Conservation (phyloP, 73 alveolate genomes). For the Tetrahymena elliotti region DNA sequence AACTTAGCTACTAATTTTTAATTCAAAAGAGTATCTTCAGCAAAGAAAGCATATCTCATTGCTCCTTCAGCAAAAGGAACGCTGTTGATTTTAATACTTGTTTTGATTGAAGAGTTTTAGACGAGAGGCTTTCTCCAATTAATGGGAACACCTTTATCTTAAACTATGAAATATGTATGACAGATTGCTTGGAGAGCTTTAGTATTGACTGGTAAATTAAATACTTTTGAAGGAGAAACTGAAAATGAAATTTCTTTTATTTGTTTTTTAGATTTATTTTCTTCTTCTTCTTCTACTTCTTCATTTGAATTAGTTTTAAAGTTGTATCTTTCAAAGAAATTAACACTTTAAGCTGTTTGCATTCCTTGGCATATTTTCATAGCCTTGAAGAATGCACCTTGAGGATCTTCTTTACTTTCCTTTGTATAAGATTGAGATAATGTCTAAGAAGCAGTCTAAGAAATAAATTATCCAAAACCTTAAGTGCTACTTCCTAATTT, state of each 20-base stretch:
- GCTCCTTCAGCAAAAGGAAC: slow-evolving; percentile 54
- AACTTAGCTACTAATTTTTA: slow-evolving; percentile 48
- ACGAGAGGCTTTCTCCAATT: slow-evolving; percentile 25
- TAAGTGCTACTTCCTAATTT: slow-evolving; percentile 28
- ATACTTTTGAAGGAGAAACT: not conserved
- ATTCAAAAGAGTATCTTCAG: slow-evolving; percentile 28
- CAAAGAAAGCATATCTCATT: slow-evolving; percentile 44
- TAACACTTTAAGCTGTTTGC: not conserved
- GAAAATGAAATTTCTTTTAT: not conserved
- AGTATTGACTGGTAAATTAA: not conserved
- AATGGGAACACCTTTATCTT: slow-evolving; percentile 5
- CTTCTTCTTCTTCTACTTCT: not conserved
- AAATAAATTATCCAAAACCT: slow-evolving; percentile 26
- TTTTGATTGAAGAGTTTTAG: not conserved
- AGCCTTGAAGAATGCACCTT: not conserved
- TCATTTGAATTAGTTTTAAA: not conserved
- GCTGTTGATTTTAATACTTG: slow-evolving; percentile 1
- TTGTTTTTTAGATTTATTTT: not conserved
- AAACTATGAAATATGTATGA: slow-evolving; percentile 9
- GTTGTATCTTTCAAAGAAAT: not conserved
- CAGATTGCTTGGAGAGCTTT: not conserved
- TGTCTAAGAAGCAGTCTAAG: slow-evolving; percentile 12
- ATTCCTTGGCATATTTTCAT: not conserved
- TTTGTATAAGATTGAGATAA: not conserved
- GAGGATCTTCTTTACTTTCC: not conserved